Evolutionary conservation across 1,284 basidiomycete species (phyloP).

Genomic region (Cutaneotrichosporon sp.): DNA sequence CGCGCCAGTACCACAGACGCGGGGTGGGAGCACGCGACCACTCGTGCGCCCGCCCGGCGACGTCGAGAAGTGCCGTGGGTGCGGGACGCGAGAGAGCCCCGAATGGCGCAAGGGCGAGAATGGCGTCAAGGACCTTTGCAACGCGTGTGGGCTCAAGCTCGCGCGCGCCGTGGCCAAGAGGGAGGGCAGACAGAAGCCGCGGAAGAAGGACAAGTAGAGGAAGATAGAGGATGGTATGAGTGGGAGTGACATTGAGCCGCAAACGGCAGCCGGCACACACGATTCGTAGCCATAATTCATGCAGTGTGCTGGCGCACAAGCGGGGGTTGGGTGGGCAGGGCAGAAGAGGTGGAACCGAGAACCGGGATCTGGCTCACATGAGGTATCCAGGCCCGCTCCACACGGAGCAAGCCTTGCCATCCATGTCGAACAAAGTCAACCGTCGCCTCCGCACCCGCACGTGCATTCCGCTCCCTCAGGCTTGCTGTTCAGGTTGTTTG

Average conservation of each 20-base stretch:
- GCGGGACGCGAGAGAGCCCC: constrained; percentile 79
- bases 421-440: too few species aligned
- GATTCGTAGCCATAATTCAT: background rate
- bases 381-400: too few species aligned
- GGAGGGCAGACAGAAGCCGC: constrained; percentile 51
- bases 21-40: constrained; percentile 27
- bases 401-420: too few species aligned
- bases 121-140: constrained; percentile 89
- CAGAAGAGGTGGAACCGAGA: too few species aligned
- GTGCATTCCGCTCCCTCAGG: too few species aligned
- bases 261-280: background rate
- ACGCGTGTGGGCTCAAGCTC: constrained; percentile 65
- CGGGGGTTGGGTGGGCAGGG: background rate
- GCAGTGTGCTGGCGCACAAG: background rate
- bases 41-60: constrained; percentile 64
- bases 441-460: too few species aligned
- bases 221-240: background rate
- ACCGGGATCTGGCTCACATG: background rate
- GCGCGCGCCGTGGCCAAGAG: constrained; percentile 51
- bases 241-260: background rate
- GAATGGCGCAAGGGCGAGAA: constrained; percentile 86
- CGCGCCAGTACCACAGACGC: constrained; percentile 14
- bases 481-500: too few species aligned
- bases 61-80: constrained; percentile 74
- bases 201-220: constrained; percentile 43